Conservation (phyloP, 1,139 yeast species). For the Yamadazyma triangularis region DNA sequence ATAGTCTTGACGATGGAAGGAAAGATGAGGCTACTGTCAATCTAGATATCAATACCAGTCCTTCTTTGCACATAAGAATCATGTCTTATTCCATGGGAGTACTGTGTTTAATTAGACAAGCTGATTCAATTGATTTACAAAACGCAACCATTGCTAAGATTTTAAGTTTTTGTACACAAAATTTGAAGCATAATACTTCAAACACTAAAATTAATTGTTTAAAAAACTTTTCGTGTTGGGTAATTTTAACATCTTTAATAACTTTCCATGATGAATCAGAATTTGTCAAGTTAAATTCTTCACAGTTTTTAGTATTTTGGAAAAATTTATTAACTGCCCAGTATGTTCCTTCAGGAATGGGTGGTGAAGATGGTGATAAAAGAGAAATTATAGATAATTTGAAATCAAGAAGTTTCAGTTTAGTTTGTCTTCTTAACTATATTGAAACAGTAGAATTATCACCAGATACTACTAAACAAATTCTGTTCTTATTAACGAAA, state of each 20-base stretch:
- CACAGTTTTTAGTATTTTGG: constrained; percentile 79
- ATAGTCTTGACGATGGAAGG: constrained; percentile 14
- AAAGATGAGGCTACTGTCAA: constrained; percentile 10
- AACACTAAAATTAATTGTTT: constrained; percentile 14
- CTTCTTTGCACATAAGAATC: constrained; percentile 19
- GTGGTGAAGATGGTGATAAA: constrained; percentile 21
- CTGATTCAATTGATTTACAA: constrained; percentile 34
- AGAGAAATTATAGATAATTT: constrained; percentile 34
- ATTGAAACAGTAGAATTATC: constrained; percentile 35
- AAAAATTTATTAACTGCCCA: constrained; percentile 67
- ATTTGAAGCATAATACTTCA: constrained; percentile 34
- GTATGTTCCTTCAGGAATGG: constrained; percentile 28
- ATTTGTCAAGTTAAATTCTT: constrained; percentile 64
- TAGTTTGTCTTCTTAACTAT: constrained; percentile 39
- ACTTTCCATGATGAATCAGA: constrained; percentile 57
- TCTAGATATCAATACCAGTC: constrained; percentile 22
- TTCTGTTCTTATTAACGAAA: constrained; percentile 40
- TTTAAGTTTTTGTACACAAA: constrained; percentile 46
- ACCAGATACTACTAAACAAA: constrained; percentile 41
- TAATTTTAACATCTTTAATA: constrained; percentile 70
- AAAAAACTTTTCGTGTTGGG: constrained; percentile 54
- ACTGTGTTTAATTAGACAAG: constrained; percentile 35
- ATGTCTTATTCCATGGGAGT: constrained; percentile 34
- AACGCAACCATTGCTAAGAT: constrained; percentile 39
- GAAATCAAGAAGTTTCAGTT: constrained; percentile 36